Conservation (phyloP, 306 rosid species). For the Pyrus pyrifolia region DNA sequence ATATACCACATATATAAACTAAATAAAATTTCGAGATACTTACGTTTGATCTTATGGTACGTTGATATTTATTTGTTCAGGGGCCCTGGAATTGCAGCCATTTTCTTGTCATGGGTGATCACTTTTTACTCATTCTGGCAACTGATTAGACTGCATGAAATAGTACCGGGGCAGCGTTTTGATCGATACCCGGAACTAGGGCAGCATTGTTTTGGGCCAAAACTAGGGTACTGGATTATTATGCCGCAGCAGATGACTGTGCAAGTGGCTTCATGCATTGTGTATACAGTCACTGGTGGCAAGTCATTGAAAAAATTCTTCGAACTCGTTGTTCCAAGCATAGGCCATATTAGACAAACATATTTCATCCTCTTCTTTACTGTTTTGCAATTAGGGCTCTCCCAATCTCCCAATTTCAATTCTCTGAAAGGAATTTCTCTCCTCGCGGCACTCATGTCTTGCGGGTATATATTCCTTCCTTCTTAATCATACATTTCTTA, state of each 20-base stretch:
- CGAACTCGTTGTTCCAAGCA: not conserved
- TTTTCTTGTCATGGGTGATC: constrained; percentile 43
- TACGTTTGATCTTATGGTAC: not conserved
- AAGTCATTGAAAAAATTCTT: constrained; percentile 55
- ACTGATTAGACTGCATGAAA: constrained; percentile 49
- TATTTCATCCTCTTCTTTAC: constrained; percentile 44
- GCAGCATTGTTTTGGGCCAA: constrained; percentile 36
- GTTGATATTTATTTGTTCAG: constrained; percentile 13
- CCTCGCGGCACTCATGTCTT: constrained; percentile 56
- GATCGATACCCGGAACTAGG: constrained; percentile 56
- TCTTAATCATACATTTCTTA: not conserved
- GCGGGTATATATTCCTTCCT: constrained; percentile 9
- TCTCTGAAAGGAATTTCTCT: constrained; percentile 45
- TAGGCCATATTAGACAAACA: constrained; percentile 21
- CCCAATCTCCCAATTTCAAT: constrained; percentile 63
- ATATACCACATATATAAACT: not conserved
- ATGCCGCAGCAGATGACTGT: constrained; percentile 53
- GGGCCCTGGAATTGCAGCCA: constrained; percentile 30
- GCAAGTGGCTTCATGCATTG: constrained; percentile 51
- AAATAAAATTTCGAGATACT: not conserved
- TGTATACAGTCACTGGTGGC: constrained; percentile 62
- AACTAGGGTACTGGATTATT: constrained; percentile 41
- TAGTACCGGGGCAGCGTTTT: constrained; percentile 42
- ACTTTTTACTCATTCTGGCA: constrained; percentile 66
- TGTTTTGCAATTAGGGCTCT: constrained; percentile 28